Evolutionary conservation across 371 early-diverging fungal species (phyloP), one percentile per base, ranked within the genome.

Genomic region (Syncephalis plumigaleata): DNA sequence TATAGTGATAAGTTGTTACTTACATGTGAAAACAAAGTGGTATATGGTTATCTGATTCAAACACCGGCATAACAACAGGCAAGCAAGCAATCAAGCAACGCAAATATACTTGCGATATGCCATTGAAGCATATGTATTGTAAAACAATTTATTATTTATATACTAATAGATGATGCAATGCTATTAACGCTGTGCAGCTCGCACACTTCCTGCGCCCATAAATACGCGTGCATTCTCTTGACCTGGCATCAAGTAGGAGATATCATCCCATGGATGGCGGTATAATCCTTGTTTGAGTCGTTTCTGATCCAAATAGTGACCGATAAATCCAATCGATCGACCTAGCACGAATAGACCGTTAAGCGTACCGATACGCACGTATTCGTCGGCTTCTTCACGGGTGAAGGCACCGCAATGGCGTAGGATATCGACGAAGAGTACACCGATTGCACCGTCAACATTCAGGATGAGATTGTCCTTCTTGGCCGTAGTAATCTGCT

Each of bases 261-360:
- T 95, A 65, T 95, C 96, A 65, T 95, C 96, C 90, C 90, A 91
- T 55, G 94, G 93, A 71, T 93, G 96, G 57, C 94, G 72, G 81
- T 95, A 95, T 45, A 87, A 58, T 26, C 89, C 94, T 66, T 95
- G 96, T 81, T 95, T 95, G 62, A 95, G 71, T 36, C 96, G 69
- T 79, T 89, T 91, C 73, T 96, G 96, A 73, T 95, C 96, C 48
- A 95, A 68, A 64, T 82, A 92, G 58, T 95, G 96, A 17, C 81
- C 83, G 67, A 91, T 91, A 70, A 94, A 96, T 46, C 96, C 96
- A 51, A 94, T 90, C 44, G 80, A 74, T 46, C 96, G 77, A 47
- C 95, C 96, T 36, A 96, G 71, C 15, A 96, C 95, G 61, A 96
- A 96, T 55, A 96, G 66, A 22, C 96, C 96, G 57, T 96, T 96